phyloP scores from a whole-genome alignment of 805 yeast species.

The Wickerhamomyces pijperi region DNA sequence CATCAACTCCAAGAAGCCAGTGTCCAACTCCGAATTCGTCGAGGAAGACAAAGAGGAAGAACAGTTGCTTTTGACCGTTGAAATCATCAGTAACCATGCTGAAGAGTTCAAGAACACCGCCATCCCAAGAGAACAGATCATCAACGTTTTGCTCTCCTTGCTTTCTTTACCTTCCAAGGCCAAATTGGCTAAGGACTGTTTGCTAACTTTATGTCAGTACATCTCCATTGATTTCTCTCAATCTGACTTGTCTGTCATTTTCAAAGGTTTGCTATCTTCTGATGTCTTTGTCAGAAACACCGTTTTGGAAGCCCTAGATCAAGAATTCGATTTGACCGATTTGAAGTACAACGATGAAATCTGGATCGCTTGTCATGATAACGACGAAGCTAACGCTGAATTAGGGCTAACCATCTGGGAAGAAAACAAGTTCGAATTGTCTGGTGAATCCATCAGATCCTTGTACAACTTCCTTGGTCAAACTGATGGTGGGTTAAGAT shows the following conservation, averaged over 20 bases:
- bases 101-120: conserved; percentile 54
- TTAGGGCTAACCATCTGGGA: conserved; percentile 79
- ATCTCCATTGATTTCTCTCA: conserved; percentile 50
- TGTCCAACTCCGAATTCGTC: conserved; percentile 52
- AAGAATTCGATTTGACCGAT: conserved; percentile 52
- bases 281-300: conserved; percentile 67
- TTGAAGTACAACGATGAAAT: conserved; percentile 50
- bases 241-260: conserved; percentile 46
- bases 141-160: conserved; percentile 51
- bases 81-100: conserved; percentile 58
- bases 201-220: conserved; percentile 66
- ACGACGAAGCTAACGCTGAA: conserved; percentile 47
- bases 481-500: conserved; percentile 54
- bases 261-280: conserved; percentile 46
- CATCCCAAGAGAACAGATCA: conserved; percentile 59
- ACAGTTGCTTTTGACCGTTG: conserved; percentile 65
- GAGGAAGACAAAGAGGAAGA: conserved; percentile 89
- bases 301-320: conserved; percentile 73
- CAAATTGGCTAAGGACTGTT: conserved; percentile 74
- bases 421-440: conserved; percentile 51
- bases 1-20: conserved; percentile 39
- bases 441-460: conserved; percentile 30
- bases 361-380: conserved; percentile 71
- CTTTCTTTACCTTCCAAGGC: conserved; percentile 70
- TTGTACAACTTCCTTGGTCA: conserved; percentile 42